Evolutionary conservation across 2,329 filamentous ascomycete genomes (phyloP).

Genomic region (Pseudopyrenochaeta lycopersici): DNA sequence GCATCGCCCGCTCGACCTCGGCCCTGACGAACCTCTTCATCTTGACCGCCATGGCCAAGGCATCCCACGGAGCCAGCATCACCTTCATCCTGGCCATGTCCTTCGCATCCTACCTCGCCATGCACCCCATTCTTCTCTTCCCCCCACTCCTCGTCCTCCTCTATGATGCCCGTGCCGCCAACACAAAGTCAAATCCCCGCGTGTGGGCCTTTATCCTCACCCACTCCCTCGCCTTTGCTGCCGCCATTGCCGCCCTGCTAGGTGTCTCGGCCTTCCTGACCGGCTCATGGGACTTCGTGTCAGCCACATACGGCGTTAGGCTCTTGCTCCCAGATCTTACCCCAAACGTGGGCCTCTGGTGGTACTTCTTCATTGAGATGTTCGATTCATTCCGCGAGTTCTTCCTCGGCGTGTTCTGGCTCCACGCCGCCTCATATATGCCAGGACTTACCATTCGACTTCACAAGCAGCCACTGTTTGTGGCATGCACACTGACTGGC

Average conservation of each 20-base stretch:
- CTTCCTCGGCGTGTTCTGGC: conserved; percentile 97
- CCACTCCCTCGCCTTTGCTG: conserved; percentile 63
- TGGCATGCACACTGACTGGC: conserved; percentile 83
- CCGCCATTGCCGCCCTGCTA: conserved; percentile 64
- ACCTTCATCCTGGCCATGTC: conserved; percentile 85
- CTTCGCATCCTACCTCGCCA: conserved; percentile 87
- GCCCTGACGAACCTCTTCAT: conserved; percentile 91
- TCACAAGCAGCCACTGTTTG: conserved; percentile 84
- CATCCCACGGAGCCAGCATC: conserved; percentile 74
- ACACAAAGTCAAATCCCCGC: conserved; percentile 37
- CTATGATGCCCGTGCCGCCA: conserved; percentile 58
- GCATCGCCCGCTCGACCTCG: conserved; percentile 86
- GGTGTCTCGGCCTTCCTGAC: conserved; percentile 77
- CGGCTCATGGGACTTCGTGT: conserved; percentile 85
- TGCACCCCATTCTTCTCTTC: conserved; percentile 89
- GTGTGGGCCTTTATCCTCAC: conserved; percentile 62
- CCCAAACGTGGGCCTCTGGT: conserved; percentile 96
- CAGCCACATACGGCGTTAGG: conserved; percentile 91
- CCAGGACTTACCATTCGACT: conserved; percentile 85
- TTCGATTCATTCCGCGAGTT: conserved; percentile 98
- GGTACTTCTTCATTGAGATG: conserved; percentile 99
- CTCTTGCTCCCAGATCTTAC: conserved; percentile 90
- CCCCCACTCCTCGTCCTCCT: conserved; percentile 82
- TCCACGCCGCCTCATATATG: conserved; percentile 91
- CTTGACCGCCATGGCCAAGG: conserved; percentile 82